Conservation (phyloP, 805 yeast species). For the Barnettozyma wickerhamii region DNA sequence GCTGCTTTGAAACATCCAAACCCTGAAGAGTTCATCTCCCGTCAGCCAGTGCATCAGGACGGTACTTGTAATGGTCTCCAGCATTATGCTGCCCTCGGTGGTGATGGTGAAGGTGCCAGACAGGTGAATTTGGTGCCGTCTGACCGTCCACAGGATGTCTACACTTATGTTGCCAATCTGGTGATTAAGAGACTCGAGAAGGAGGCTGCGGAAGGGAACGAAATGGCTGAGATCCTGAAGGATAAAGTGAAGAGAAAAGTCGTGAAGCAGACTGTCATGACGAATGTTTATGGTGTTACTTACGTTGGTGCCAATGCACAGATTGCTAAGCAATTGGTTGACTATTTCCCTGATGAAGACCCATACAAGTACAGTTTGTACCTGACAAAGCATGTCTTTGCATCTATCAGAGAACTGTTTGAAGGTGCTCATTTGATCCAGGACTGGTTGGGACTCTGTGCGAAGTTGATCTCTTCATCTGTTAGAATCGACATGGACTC, state of each 20-base stretch:
- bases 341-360: constrained; percentile 47
- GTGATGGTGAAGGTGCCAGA: constrained; percentile 77
- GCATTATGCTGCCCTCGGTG: constrained; percentile 85
- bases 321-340: constrained; percentile 71
- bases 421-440: constrained; percentile 92
- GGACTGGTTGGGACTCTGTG: constrained; percentile 92
- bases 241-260: constrained; percentile 77
- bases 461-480: constrained; percentile 73
- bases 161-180: constrained; percentile 61
- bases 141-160: constrained; percentile 74
- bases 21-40: constrained; percentile 62
- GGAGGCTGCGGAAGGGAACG: constrained; percentile 51
- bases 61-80: constrained; percentile 86
- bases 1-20: constrained; percentile 58
- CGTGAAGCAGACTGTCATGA: constrained; percentile 97
- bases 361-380: constrained; percentile 53
- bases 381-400: constrained; percentile 73
- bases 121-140: constrained; percentile 74
- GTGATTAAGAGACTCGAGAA: constrained; percentile 51
- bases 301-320: constrained; percentile 90
- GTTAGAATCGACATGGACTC: constrained; percentile 60
- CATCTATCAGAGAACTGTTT: constrained; percentile 79
- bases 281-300: constrained; percentile 96
- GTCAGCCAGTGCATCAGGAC: constrained; percentile 80
- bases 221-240: constrained; percentile 40